Evolutionary conservation across 2,329 filamentous ascomycete species (phyloP).

Genomic region (Cladosporium velox): DNA sequence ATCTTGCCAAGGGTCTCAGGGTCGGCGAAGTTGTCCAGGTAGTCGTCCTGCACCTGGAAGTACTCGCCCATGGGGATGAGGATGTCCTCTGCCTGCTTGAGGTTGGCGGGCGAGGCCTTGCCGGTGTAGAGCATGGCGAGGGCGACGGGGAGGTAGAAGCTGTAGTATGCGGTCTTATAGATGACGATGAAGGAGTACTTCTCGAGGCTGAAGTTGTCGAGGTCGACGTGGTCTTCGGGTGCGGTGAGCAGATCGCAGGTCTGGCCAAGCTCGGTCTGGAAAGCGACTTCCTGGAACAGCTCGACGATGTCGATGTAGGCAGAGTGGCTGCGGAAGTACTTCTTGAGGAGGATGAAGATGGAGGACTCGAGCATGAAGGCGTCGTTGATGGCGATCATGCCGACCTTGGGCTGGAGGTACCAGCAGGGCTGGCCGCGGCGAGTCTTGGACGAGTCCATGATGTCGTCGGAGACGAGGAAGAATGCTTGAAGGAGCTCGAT

Average conservation of each 20-base stretch:
- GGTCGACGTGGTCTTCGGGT: conserved; percentile 88
- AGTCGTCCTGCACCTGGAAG: conserved; percentile 99
- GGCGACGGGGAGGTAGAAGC: conserved; percentile 95
- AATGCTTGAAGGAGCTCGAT: conserved; percentile 98
- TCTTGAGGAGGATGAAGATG: conserved; percentile 91
- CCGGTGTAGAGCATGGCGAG: conserved; percentile 84
- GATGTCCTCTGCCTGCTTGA: conserved; percentile 86
- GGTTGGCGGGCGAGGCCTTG: conserved; percentile 82
- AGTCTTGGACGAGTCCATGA: conserved; percentile 96
- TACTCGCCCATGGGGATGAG: conserved; percentile 97
- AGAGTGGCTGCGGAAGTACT: conserved; percentile 85
- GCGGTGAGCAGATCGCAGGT: conserved; percentile 92
- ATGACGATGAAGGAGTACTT: conserved; percentile 99
- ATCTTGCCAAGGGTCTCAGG: conserved; percentile 96
- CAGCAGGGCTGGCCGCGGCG: conserved; percentile 93
- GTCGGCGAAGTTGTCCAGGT: conserved; percentile 95
- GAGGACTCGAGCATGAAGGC: conserved; percentile 89
- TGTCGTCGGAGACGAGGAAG: conserved; percentile 97
- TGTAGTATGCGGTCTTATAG: conserved; percentile 99
- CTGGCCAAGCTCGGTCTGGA: conserved; percentile 95
- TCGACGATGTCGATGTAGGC: conserved; percentile 89
- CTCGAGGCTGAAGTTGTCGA: conserved; percentile 90
- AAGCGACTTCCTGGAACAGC: conserved; percentile 92
- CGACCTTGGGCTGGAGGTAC: conserved; percentile 87
- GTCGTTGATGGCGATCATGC: conserved; percentile 98